Percentiles rank a stretch among this genome's conserved stretches.
phyloP scores from a whole-genome alignment of 305 asterid species.

The Withania somnifera region DNA sequence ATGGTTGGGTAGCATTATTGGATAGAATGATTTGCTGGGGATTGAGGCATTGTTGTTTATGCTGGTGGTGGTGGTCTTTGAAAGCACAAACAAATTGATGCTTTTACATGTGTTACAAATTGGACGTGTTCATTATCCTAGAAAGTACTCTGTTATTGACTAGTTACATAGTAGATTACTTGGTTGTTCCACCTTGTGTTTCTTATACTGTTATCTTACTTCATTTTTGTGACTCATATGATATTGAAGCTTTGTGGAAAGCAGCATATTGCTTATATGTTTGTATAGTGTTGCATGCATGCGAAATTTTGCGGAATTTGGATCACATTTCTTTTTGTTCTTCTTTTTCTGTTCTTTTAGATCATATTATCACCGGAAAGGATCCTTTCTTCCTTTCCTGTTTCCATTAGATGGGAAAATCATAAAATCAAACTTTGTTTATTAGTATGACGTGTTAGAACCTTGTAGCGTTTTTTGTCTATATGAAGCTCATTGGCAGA shows the following conservation, averaged over 20 bases:
- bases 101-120: not conserved
- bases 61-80: not conserved
- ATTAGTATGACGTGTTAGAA: not conserved
- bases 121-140: not conserved
- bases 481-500: not conserved
- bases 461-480: not conserved
- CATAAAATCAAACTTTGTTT: not conserved
- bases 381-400: not conserved
- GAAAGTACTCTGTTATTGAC: not conserved
- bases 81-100: not conserved
- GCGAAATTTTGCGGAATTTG: not conserved
- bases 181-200: not conserved
- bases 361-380: not conserved
- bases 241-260: not conserved
- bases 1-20: not conserved
- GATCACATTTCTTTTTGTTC: not conserved
- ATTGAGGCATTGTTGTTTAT: not conserved
- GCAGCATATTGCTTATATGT: not conserved
- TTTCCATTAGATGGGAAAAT: not conserved
- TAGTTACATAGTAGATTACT: not conserved
- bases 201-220: not conserved
- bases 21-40: not conserved
- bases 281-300: not conserved
- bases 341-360: not conserved
- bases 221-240: not conserved